Evolutionary conservation across 2,329 filamentous ascomycete genomes (phyloP).

Genomic region (Fusarium nelsonii): DNA sequence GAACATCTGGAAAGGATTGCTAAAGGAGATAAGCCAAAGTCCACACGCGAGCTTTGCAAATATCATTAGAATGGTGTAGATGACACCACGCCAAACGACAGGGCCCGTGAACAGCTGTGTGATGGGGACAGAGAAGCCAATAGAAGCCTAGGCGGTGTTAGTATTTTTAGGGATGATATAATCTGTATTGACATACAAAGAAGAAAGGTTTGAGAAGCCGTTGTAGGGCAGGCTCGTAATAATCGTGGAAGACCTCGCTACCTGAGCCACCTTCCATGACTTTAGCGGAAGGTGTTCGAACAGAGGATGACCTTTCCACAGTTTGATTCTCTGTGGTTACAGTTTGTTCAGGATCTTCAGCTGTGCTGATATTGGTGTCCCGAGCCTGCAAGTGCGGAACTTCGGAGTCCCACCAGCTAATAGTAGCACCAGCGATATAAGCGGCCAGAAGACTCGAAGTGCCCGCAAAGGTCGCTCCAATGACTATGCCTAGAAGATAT

Average conservation of each 20-base stretch:
- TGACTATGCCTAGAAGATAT: constrained; percentile 63
- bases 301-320: neutral
- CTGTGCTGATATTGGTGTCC: neutral
- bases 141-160: constrained; percentile 59
- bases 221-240: constrained; percentile 56
- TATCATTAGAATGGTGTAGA: constrained; percentile 79
- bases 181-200: constrained; percentile 64
- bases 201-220: constrained; percentile 77
- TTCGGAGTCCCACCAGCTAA: constrained; percentile 70
- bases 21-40: constrained; percentile 63
- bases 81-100: constrained; percentile 78
- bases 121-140: constrained; percentile 84
- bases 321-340: neutral
- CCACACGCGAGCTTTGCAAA: constrained; percentile 72
- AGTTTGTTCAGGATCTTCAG: neutral
- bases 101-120: constrained; percentile 72
- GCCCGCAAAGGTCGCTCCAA: constrained; percentile 68
- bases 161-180: accelerated
- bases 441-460: constrained; percentile 73
- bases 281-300: neutral
- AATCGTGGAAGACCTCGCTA: constrained; percentile 23
- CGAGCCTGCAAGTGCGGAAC: constrained; percentile 41
- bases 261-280: constrained; percentile 14
- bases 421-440: constrained; percentile 70
- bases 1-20: constrained; percentile 5